Base-by-base conservation (phyloP, 495 filamentous ascomycete species). In the Hyaloscypha bicolor region DNA sequence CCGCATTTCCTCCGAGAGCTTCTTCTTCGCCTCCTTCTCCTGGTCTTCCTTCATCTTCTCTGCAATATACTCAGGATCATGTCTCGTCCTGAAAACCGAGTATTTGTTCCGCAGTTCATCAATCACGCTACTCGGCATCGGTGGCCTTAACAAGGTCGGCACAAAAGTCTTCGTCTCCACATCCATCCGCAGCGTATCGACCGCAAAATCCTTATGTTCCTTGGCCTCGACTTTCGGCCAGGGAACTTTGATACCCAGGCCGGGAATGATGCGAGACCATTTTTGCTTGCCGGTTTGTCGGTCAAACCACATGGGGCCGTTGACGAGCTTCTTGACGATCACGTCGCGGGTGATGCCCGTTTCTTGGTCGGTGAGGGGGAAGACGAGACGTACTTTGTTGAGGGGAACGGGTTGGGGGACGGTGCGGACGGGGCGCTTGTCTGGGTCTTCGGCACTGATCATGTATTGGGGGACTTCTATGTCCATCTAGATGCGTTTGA, bases 41-140 rank as follows among this genome's bases (percentile, higher is more conserved):
- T 81, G 78, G 67, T 86, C 86, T 76, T 88, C 86, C 68, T 83
- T 84, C 78, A 85, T 78, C 78, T 86, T 88, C 82, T 74, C 80
- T 64, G 78, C 83, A 37, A 91, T 74, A 76, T 88, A 92, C 72
- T 87, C 85, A 63, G 79, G 79, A 45, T 93, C 90, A 76, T 97
- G 93, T 30, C 93, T 80, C 52, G 86, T 91, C 69, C 94, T 85
- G 88, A 93, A 96, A 68, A 85, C 87, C 67, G 86, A 88, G 85
- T 90, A 97, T 71, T 90, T 91, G 79, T 90, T 90, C 68, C 95
- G 84, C 75, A 97, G 82, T 82, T 98, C 94, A 76, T 97, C 91
- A 69, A 98, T 84, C 37, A 97, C 85, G 31, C 74, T 80, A 55
- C 79, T 76, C 31, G 95, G 93, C 82, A 97, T 91, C n/a, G 94